Base-by-base conservation (phyloP, 257 asterid species). In the Marsdenia floribunda region DNA sequence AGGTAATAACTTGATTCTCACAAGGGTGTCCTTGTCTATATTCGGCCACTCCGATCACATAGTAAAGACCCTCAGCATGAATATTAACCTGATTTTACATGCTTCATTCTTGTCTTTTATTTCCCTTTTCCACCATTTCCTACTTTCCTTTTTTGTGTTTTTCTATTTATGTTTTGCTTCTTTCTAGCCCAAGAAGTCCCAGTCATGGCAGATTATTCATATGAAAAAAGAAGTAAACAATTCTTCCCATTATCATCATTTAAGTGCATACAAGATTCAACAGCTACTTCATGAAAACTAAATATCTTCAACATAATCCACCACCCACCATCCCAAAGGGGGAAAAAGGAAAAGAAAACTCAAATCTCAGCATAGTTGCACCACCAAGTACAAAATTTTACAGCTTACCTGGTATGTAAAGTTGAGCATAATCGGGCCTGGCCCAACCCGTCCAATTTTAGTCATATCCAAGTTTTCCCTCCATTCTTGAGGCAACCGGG, bases 341-440 rank as follows among this genome's bases (percentile, higher is more conserved):
- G 33, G 33, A 29, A 52, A 35, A 10, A 3, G 18, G 33, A 16
- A 53, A 19, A 3, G 64, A 44, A 74, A 57, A 58, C 10, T 6
- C 49, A 75, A 57, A 53, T 3, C 26, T 6, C 71, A 35, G 12
- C 68, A 69, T 26, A 59, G n/a, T 10, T 33, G 12, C 4, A n/a
- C 26, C 18, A 15, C 44, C 10, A 19, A 59, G 50, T 10, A 42
- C 18, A 12, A 68, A 21, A 26, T 29, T 29, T n/a, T 6, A 44
- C 8, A 67, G 77, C 85, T 40, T 70, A 94, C 99, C 97, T 87
- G 76, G 79, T 89, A 94, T 18, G 97, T 82, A 54, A 94, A 87
- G 72, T 90, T 90, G 78, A 94, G 88, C 88, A 82, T 75, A 47
- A 80, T 80, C 54, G 96, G 96, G 66, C 93, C 98, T 26, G 97